Conservation (phyloP, 129 eudicot species). For the Helichrysum umbraculigerum region DNA sequence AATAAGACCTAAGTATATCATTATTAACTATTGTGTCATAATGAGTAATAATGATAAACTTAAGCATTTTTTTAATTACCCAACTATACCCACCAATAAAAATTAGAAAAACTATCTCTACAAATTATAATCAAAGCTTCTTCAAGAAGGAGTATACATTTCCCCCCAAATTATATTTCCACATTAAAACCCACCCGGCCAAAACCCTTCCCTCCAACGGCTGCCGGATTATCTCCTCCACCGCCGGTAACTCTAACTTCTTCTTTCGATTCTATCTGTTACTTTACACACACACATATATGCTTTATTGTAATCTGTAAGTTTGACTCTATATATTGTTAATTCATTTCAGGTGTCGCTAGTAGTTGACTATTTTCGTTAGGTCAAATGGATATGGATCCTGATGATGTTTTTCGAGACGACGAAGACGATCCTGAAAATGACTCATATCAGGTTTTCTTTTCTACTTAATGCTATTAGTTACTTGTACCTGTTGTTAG, state of each 20-base stretch:
- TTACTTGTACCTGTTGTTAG: neutral
- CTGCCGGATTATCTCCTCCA: conserved; percentile 18
- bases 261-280: neutral
- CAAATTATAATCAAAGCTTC: conserved; percentile 6
- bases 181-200: conserved; percentile 10
- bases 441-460: conserved; percentile 53
- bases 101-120: too few species aligned
- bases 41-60: too few species aligned
- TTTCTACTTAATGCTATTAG: neutral
- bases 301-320: neutral
- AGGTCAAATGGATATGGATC: conserved; percentile 74
- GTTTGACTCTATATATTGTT: neutral
- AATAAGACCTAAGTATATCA: too few species aligned
- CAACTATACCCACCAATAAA: too few species aligned
- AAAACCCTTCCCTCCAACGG: conserved; percentile 28
- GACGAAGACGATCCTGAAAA: conserved; percentile 80
- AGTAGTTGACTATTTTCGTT: neutral
- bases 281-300: neutral
- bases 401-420: conserved; percentile 88
- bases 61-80: too few species aligned
- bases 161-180: conserved; percentile 15
- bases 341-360: neutral
- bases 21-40: too few species aligned
- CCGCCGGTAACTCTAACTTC: conserved; percentile 19
- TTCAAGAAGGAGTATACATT: conserved; percentile 10